These are phyloP conservation scores for Colletotrichum endophyticum DNA, from an alignment of 2,329 filamentous ascomycete genomes.

Conservation along the genomic window DNA sequence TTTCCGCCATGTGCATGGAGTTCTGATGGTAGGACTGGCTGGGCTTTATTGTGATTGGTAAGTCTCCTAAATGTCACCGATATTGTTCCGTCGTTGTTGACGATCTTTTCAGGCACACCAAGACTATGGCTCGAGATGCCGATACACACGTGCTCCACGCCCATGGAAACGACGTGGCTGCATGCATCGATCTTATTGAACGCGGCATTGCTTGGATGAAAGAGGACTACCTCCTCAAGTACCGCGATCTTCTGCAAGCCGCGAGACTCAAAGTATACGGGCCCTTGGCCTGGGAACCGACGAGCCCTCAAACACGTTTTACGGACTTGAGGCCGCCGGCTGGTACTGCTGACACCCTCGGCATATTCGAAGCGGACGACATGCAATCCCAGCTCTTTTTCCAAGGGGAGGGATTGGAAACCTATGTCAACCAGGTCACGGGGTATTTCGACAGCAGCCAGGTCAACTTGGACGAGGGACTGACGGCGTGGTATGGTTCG, in stretches of 20 bases:
- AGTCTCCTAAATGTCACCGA: neutral
- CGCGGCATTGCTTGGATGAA: neutral
- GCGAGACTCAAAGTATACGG: constrained; percentile 21
- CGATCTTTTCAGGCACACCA: neutral
- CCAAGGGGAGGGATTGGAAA: constrained; percentile 17
- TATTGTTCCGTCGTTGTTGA: neutral
- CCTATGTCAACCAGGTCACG: constrained; percentile 19
- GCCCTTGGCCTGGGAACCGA: neutral
- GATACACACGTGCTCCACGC: neutral
- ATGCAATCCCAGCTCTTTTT: neutral
- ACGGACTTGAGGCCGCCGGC: neutral
- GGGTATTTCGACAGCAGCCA: constrained; percentile 18
- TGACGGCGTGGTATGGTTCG: constrained; percentile 20
- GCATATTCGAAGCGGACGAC: neutral
- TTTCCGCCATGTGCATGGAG: constrained; percentile 24
- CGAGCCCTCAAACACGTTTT: neutral
- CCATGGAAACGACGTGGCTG: constrained; percentile 15
- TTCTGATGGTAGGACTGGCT: constrained; percentile 25
- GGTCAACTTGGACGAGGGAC: constrained; percentile 17
- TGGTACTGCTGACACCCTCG: neutral
- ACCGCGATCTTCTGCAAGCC: constrained; percentile 15
- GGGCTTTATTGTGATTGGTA: constrained; percentile 30
- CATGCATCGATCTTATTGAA: constrained; percentile 19
- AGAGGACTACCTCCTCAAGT: neutral
- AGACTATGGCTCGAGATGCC: neutral